Base-by-base conservation (phyloP, 352 stramenopile species). In the Pythium vanterpoolii region DNA sequence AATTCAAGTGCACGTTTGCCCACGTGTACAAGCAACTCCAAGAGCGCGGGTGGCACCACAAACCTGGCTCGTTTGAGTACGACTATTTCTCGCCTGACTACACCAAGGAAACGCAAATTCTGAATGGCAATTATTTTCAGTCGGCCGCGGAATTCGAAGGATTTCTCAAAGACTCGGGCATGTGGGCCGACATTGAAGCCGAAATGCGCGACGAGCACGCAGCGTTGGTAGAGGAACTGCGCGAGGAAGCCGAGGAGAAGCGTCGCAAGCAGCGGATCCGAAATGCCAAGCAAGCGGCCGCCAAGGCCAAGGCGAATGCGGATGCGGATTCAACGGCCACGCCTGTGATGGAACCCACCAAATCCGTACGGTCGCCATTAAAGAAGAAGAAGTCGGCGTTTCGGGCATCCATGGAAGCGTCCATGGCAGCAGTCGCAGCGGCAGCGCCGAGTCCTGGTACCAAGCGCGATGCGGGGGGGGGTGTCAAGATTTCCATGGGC, bases 51-150 rank as follows among this genome's bases (percentile, higher is more conserved):
- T 92, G 79, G 79, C 62, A 78, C 51, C 72, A 89, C 66, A 73
- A 63, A 10, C 67, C 53, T 6, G 83, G 83, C 10, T 55, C 60
- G 33, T 92, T 92, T 27, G 83, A 87, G 69, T 92, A 92, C 64
- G 83, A 92, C 58, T 92, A 92, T 73, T 92, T 92, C 38, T 79
- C 79, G 26, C 83, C 83, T 2, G 72, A 72, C 8, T 89, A 83
- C 70, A 83, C 72, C 13, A 66, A 78, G 11, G 68, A 73, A 8
- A 89, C 55, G 4, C 76, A 83, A 19, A 68, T 79, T 34, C 19
- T 79, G 9, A 76, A 77, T 53, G 61, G 72, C 40, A 89, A 89
- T 62, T 90, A 78, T 44, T 92, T 90, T 64, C 78, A 77, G 38
- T 90, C 79, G 1, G 42, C 70, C 5, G 79, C 75, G 0, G 68